Evolutionary conservation across 148 eudicot species (phyloP).

Genomic region (Amaranthus cruentus): DNA sequence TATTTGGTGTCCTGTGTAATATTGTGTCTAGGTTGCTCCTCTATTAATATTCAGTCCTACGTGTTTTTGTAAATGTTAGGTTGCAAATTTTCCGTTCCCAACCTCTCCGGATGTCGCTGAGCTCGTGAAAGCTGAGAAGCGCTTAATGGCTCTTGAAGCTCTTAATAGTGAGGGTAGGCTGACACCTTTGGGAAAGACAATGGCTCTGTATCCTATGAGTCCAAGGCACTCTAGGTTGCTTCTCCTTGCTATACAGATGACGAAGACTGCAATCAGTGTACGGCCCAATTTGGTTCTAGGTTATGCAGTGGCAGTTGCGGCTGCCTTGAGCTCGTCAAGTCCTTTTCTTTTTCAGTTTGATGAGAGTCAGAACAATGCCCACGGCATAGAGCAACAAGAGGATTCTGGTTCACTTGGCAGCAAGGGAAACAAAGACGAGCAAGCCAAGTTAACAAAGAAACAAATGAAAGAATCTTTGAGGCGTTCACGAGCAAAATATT

Average conservation of each 20-base stretch:
- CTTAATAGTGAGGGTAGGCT: constrained; percentile 60
- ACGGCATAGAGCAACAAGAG: constrained; percentile 27
- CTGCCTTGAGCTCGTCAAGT: constrained; percentile 70
- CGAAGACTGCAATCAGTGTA: constrained; percentile 34
- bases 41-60: background rate
- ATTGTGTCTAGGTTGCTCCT: too few relatives aligned
- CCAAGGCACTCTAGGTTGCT: constrained; percentile 96
- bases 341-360: constrained; percentile 66
- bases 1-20: background rate
- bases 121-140: constrained; percentile 61
- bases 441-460: constrained; percentile 39
- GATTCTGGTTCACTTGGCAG: constrained; percentile 12
- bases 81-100: constrained; percentile 84
- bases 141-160: constrained; percentile 82
- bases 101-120: constrained; percentile 64
- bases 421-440: constrained; percentile 20
- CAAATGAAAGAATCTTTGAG: constrained; percentile 56
- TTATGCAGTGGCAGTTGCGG: constrained; percentile 75
- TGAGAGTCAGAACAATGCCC: constrained; percentile 29
- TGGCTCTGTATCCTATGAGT: constrained; percentile 86
- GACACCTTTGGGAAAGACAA: constrained; percentile 77
- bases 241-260: constrained; percentile 65
- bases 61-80: constrained; percentile 37
- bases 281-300: constrained; percentile 60
- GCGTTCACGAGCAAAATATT: constrained; percentile 54